Evolutionary conservation across 2,329 filamentous ascomycete genomes (phyloP).

Genomic region (Helotiales sp.): DNA sequence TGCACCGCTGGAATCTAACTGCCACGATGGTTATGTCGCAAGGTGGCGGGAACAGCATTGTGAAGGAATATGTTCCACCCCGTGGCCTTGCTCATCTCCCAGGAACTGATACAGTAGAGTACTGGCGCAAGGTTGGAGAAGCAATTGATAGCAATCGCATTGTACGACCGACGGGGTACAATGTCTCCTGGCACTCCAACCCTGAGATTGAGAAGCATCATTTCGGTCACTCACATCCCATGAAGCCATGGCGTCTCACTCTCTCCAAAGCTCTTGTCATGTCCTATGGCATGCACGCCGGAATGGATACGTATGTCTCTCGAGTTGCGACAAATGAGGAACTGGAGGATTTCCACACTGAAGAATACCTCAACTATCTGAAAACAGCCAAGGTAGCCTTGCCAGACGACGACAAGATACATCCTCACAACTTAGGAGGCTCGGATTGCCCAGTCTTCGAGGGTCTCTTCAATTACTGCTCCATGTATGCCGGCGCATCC

Average conservation of each 20-base stretch:
- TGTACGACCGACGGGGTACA: conserved; percentile 79
- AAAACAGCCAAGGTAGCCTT: conserved; percentile 67
- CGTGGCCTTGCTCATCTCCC: conserved; percentile 25
- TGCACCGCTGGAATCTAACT: not conserved
- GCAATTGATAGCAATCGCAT: conserved; percentile 62
- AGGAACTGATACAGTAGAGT: conserved; percentile 30
- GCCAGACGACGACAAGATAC: conserved; percentile 62
- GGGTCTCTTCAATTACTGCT: conserved; percentile 92
- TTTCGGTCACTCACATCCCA: conserved; percentile 94
- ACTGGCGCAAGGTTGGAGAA: conserved; percentile 27
- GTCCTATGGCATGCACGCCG: conserved; percentile 92
- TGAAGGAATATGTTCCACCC: conserved; percentile 34
- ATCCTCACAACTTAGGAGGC: conserved; percentile 78
- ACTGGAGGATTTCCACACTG: conserved; percentile 80
- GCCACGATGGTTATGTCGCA: conserved; percentile 30
- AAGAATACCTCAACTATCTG: conserved; percentile 89
- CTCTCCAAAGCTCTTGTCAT: conserved; percentile 93
- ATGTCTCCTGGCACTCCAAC: conserved; percentile 94
- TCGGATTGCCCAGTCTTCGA: conserved; percentile 97
- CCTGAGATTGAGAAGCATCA: conserved; percentile 94
- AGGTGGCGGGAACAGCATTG: conserved; percentile 26
- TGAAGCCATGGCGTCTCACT: conserved; percentile 98
- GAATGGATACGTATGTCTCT: conserved; percentile 92
- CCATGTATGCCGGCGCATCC: conserved; percentile 86
- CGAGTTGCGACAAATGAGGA: conserved; percentile 85